A percentile compares a stretch with the other conserved stretches of the same genome.
These are phyloP conservation scores for Exophiala oligosperma DNA, from an alignment of 2,329 filamentous ascomycete genomes.

Conservation along the genomic window DNA sequence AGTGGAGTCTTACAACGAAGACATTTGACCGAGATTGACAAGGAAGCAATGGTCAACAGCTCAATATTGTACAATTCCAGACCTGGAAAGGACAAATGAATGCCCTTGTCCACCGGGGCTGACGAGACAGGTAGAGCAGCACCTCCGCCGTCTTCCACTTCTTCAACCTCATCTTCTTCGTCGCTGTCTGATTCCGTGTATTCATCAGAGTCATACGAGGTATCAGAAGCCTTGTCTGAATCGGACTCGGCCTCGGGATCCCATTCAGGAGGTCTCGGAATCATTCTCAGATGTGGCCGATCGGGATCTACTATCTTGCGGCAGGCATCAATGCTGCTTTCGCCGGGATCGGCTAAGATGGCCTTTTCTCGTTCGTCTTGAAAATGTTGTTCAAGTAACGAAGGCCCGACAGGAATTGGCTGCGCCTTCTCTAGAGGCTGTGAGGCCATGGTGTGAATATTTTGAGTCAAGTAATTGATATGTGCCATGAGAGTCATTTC, in stretches of 20 bases:
- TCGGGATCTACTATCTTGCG: constrained; percentile 37
- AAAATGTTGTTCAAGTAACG: background rate
- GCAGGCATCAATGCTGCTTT: background rate
- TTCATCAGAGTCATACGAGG: constrained; percentile 44
- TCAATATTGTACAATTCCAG: constrained; percentile 77
- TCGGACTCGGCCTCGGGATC: constrained; percentile 36
- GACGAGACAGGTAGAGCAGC: constrained; percentile 33
- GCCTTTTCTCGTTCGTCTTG: background rate
- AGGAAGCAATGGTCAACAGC: constrained; percentile 65
- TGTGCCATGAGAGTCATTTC: constrained; percentile 69
- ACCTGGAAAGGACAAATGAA: constrained; percentile 75
- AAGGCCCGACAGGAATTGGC: background rate
- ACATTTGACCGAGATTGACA: constrained; percentile 74
- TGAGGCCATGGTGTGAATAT: constrained; percentile 67
- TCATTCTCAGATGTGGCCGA: constrained; percentile 67
- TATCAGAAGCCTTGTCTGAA: constrained; percentile 42
- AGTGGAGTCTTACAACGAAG: constrained; percentile 72
- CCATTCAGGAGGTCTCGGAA: constrained; percentile 80
- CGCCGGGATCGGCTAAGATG: background rate
- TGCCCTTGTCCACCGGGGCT: constrained; percentile 49
- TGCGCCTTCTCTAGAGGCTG: constrained; percentile 42
- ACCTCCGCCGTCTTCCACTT: constrained; percentile 37
- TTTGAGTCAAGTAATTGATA: constrained; percentile 72
- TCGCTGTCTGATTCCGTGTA: constrained; percentile 45
- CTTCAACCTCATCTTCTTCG: constrained; percentile 43